These are phyloP conservation scores for Gymnopus androsaceus DNA, from an alignment of 1,284 basidiomycete species.

Conservation along the genomic window DNA sequence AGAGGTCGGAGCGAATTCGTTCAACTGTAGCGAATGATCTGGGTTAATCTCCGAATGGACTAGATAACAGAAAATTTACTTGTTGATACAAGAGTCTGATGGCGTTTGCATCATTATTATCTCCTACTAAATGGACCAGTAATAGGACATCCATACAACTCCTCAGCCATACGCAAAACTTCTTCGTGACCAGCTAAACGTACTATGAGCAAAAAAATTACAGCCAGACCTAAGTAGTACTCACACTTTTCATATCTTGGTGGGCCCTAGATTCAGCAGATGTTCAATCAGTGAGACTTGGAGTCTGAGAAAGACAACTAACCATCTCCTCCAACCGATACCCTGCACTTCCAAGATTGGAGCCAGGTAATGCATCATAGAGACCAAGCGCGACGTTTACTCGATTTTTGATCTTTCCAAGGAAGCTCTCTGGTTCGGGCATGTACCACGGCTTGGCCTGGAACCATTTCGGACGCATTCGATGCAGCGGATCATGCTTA, in stretches of 20 bases:
- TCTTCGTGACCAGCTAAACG: conserved; percentile 38
- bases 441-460: conserved; percentile 46
- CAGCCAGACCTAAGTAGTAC: conserved; percentile 13
- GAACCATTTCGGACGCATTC: conserved; percentile 26
- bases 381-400: conserved; percentile 34
- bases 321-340: conserved; percentile 45
- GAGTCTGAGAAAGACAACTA: not conserved
- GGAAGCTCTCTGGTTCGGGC: conserved; percentile 30
- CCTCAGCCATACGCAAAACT: conserved; percentile 37
- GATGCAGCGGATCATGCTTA: not conserved
- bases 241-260: conserved; percentile 34
- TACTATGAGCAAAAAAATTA: not conserved
- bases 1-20: too few species aligned
- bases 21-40: too few species aligned
- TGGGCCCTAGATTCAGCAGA: conserved; percentile 30
- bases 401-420: conserved; percentile 15
- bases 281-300: conserved; percentile 15
- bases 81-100: too few species aligned
- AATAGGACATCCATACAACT: conserved; percentile 42
- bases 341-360: conserved; percentile 25
- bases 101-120: too few species aligned
- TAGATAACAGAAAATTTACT: too few species aligned
- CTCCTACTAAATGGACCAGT: conserved; percentile 22
- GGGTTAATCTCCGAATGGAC: too few species aligned
- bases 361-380: conserved; percentile 36